phyloP scores from a whole-genome alignment of 1,139 yeast genomes.

The Yamadazyma oceani region DNA sequence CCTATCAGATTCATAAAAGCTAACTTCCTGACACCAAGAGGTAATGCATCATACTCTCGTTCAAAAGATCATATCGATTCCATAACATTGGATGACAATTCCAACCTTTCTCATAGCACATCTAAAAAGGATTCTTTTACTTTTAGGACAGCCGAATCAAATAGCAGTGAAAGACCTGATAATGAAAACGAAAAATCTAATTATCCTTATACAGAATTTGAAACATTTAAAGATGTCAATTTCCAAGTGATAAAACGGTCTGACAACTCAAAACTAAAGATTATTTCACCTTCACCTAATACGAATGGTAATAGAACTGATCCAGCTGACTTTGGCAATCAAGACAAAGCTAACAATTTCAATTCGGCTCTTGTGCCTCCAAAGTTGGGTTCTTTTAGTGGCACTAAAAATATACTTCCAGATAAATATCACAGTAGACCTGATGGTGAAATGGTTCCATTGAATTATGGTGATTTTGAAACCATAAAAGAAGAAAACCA shows the following conservation, averaged over 20 bases:
- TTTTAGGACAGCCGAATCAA: neutral
- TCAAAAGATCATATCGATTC: constrained; percentile 5
- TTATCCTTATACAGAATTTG: constrained; percentile 14
- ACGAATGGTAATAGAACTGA: neutral
- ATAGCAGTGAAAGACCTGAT: neutral
- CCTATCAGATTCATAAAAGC: neutral
- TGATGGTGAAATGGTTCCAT: no score
- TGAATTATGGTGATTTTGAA: no score
- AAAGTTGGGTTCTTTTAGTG: no score
- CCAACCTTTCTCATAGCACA: constrained; percentile 15
- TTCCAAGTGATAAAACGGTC: constrained; percentile 15
- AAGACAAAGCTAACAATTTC: no score
- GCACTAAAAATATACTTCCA: no score
- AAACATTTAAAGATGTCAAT: constrained; percentile 17
- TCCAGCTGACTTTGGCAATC: no score
- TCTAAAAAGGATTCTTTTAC: constrained; percentile 12
- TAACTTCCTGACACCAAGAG: neutral
- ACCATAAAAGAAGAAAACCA: no score
- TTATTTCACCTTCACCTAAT: constrained; percentile 8
- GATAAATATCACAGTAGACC: no score
- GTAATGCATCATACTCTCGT: neutral
- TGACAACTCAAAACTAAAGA: constrained; percentile 8
- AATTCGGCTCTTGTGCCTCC: no score
- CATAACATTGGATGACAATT: constrained; percentile 10
- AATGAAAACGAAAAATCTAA: constrained; percentile 10